Percentiles rank a stretch among this genome's conserved stretches.
phyloP scores from a whole-genome alignment of 1,284 basidiomycete species.

The Thelephora terrestris region DNA sequence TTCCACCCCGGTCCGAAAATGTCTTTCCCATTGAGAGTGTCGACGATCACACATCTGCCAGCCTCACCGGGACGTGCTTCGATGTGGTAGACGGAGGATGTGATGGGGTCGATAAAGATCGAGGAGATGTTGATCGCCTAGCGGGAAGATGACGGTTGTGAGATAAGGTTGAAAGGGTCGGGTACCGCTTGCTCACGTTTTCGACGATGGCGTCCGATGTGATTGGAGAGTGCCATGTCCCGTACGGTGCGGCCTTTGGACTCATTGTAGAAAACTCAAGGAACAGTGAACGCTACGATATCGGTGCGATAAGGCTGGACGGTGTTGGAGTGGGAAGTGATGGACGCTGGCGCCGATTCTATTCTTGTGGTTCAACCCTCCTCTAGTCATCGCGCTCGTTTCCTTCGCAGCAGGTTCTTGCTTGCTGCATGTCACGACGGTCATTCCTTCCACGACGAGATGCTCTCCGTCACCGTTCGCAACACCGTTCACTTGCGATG shows the following conservation, averaged over 20 bases:
- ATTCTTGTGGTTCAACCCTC: too few species aligned
- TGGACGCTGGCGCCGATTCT: too few species aligned
- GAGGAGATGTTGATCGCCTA: slow-evolving; percentile 37
- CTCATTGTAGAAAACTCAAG: slow-evolving; percentile 11
- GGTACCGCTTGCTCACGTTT: slow-evolving; percentile 30
- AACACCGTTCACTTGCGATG: too few species aligned
- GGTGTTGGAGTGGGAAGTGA: too few species aligned
- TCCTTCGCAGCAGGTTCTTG: too few species aligned
- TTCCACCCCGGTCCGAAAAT: slow-evolving; percentile 44
- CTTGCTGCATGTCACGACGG: too few species aligned
- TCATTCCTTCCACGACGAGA: too few species aligned
- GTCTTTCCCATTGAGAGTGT: slow-evolving; percentile 35
- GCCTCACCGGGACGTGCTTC: slow-evolving; percentile 53
- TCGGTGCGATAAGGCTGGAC: too few species aligned
- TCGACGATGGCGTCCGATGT: slow-evolving; percentile 32
- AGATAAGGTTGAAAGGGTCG: not conserved
- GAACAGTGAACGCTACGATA: too few species aligned
- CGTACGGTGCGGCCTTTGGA: slow-evolving; percentile 24
- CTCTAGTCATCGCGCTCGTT: too few species aligned
- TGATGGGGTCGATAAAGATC: slow-evolving; percentile 44
- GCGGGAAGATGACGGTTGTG: not conserved
- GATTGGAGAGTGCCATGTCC: slow-evolving; percentile 28
- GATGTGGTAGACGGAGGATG: slow-evolving; percentile 44
- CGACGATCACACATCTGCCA: slow-evolving; percentile 48
- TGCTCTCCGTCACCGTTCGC: too few species aligned